Conservation (phyloP, 2,329 filamentous ascomycete genomes). For the Emmonsia crescens region DNA sequence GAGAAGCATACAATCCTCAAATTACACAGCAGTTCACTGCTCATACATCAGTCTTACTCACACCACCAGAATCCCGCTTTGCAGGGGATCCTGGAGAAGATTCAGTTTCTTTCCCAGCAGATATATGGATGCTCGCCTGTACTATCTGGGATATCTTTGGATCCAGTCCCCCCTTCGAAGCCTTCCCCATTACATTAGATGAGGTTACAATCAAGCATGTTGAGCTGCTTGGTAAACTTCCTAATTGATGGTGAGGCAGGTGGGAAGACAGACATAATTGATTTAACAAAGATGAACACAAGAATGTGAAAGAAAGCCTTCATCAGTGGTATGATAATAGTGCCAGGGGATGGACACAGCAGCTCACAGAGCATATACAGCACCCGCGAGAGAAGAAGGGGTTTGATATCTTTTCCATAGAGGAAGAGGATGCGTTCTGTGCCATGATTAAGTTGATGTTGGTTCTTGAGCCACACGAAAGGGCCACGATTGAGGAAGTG, state of each 20-base stretch:
- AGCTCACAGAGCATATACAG: conserved; percentile 8
- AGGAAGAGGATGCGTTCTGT: conserved; percentile 12
- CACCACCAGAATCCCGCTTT: conserved; percentile 10
- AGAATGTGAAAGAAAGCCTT: conserved; percentile 6
- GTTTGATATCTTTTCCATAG: conserved; percentile 9
- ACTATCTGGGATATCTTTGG: conserved; percentile 26
- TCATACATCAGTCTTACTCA: conserved; percentile 15
- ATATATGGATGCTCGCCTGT: conserved; percentile 29
- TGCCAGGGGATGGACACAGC: not conserved
- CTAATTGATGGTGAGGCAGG: conserved; percentile 14
- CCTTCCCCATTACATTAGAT: conserved; percentile 15
- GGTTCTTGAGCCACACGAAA: conserved; percentile 12
- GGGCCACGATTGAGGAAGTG: conserved; percentile 12
- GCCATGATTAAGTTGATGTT: conserved; percentile 15
- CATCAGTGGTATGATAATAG: conserved; percentile 7
- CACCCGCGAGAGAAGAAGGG: conserved; percentile 4
- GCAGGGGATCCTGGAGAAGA: conserved; percentile 6
- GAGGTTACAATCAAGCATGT: conserved; percentile 18
- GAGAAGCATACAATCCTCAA: conserved; percentile 17
- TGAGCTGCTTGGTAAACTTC: conserved; percentile 18
- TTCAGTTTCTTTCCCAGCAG: conserved; percentile 22
- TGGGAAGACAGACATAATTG: conserved; percentile 10
- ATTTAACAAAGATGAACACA: conserved; percentile 10
- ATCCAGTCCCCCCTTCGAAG: conserved; percentile 15
- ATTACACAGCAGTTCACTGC: conserved; percentile 10